Conservation (phyloP, 1,284 basidiomycete genomes). For the Cystobasidium pallidum region DNA sequence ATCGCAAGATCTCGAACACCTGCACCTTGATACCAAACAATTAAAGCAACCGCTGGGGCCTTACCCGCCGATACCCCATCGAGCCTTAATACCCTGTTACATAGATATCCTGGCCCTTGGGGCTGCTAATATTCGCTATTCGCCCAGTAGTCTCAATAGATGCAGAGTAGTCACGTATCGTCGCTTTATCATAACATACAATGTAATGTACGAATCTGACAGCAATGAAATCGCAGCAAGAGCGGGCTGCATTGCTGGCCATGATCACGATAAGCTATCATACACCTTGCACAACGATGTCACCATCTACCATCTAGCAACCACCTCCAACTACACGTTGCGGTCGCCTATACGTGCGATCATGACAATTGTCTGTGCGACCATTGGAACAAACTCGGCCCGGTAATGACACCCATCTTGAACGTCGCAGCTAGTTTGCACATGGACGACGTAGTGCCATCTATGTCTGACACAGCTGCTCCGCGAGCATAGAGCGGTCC, state of each 20-base stretch:
- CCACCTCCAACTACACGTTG: background rate
- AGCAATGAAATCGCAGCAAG: no score
- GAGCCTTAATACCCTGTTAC: background rate
- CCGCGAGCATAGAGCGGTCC: background rate
- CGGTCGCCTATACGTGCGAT: no score
- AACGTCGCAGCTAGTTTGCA: background rate
- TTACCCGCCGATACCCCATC: background rate
- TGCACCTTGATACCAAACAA: background rate
- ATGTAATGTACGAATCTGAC: no score
- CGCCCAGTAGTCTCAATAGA: background rate
- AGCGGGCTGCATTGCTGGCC: no score
- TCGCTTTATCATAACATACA: no score
- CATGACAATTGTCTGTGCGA: slow-evolving; percentile 9
- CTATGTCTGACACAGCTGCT: background rate
- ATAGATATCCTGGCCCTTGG: background rate
- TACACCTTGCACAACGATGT: background rate
- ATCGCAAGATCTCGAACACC: background rate
- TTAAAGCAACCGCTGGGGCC: background rate
- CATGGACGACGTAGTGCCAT: background rate
- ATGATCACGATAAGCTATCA: background rate
- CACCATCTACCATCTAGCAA: no score
- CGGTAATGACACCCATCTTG: slow-evolving; percentile 7
- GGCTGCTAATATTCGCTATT: background rate
- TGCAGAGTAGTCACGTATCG: background rate
- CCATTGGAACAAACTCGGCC: slow-evolving; percentile 37